phyloP scores from a whole-genome alignment of 2,329 filamentous ascomycete genomes.

The Pseudohalonectria lignicola region DNA sequence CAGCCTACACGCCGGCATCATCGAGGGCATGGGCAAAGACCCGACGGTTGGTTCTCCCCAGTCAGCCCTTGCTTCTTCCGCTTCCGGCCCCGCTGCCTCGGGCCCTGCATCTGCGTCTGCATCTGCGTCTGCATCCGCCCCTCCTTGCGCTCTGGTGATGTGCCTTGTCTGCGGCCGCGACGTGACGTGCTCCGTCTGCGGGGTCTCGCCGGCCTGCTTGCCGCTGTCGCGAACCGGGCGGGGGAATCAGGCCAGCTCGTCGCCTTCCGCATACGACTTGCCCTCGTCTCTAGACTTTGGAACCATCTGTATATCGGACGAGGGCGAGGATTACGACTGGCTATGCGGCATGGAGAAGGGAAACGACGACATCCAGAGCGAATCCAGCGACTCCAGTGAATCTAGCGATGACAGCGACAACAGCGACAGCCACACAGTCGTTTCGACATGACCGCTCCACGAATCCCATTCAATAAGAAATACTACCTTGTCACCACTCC shows the following conservation, averaged over 20 bases:
- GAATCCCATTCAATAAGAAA: no score
- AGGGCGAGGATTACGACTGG: constrained; percentile 7
- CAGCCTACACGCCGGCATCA: constrained; percentile 92
- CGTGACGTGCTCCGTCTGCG: constrained; percentile 30
- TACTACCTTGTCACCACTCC: no score
- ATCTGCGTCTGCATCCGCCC: not conserved
- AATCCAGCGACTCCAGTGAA: no score
- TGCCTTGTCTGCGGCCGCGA: constrained; percentile 36
- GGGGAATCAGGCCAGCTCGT: no score
- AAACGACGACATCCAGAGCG: no score
- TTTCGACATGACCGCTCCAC: no score
- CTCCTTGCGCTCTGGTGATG: constrained; percentile 17
- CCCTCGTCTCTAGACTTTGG: not conserved
- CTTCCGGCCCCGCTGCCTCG: constrained; percentile 4
- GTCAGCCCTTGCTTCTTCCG: constrained; percentile 21
- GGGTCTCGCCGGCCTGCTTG: constrained; percentile 9
- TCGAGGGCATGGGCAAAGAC: constrained; percentile 92
- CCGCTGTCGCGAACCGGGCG: constrained; percentile 5
- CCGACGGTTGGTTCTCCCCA: constrained; percentile 80
- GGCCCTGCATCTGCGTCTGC: constrained; percentile 3
- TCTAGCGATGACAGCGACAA: no score
- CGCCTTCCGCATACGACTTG: constrained; percentile 2
- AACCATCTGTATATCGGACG: constrained; percentile 1
- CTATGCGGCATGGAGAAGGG: no score
- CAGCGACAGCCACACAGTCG: no score